Percentiles rank a stretch among this genome's conserved stretches.
phyloP scores from a whole-genome alignment of 2,329 filamentous ascomycete species.

The Fusarium liriodendri region DNA sequence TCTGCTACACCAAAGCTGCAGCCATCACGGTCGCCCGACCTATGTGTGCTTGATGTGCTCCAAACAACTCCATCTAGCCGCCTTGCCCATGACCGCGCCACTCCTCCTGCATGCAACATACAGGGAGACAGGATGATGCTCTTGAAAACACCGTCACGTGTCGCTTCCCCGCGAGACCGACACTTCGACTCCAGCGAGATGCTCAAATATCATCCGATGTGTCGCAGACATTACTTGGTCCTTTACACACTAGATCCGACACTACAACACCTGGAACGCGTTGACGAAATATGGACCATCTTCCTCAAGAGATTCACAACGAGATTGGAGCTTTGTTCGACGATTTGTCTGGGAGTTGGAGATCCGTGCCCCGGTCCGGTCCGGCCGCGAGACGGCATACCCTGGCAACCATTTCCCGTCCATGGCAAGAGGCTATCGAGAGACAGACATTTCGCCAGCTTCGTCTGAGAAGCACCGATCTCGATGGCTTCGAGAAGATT shows the following conservation, averaged over 20 bases:
- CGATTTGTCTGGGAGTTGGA: slow-evolving; percentile 19
- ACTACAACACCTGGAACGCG: neutral
- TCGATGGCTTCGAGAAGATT: slow-evolving; percentile 28
- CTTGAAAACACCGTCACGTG: slow-evolving; percentile 2
- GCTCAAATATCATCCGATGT: slow-evolving; percentile 4
- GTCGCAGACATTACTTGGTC: neutral
- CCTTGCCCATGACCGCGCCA: slow-evolving; percentile 8
- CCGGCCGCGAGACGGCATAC: slow-evolving; percentile 17
- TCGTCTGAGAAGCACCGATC: slow-evolving; percentile 30
- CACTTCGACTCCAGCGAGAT: neutral
- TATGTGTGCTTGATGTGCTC: neutral
- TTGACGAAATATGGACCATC: slow-evolving; percentile 17
- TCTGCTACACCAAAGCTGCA: slow-evolving; percentile 2
- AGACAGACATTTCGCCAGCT: slow-evolving; percentile 34
- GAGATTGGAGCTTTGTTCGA: slow-evolving; percentile 30
- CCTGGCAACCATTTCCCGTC: slow-evolving; percentile 36
- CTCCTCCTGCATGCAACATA: slow-evolving; percentile 9
- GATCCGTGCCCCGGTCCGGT: slow-evolving; percentile 16
- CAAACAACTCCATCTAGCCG: neutral
- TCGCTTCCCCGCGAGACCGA: slow-evolving; percentile 5
- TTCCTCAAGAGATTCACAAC: slow-evolving; percentile 33
- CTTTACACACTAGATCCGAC: neutral
- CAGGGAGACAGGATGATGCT: slow-evolving; percentile 3
- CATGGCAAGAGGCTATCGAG: slow-evolving; percentile 38
- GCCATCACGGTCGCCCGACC: neutral